Percentiles rank a stretch among this genome's conserved stretches.
phyloP scores from a whole-genome alignment of 345 rosid species.

The Fremontodendron californicum region DNA sequence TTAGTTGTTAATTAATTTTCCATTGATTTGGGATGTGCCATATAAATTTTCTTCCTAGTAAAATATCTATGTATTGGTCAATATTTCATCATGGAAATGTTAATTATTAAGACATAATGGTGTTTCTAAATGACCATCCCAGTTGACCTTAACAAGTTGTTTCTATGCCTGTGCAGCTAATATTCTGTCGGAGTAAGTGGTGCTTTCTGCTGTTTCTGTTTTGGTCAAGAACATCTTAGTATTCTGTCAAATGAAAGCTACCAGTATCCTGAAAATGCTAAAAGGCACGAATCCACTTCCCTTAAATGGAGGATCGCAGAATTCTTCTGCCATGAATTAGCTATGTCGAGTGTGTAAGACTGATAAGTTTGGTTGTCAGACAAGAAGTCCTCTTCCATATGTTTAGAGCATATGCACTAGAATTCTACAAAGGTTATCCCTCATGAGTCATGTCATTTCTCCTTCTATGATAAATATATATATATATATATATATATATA shows the following conservation, averaged over 20 bases:
- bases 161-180: constrained; percentile 18
- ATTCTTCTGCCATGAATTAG: not conserved
- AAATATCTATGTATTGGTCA: no score
- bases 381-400: constrained; percentile 12
- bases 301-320: not conserved
- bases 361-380: constrained; percentile 17
- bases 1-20: no score
- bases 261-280: not conserved
- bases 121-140: not conserved
- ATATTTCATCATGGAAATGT: no score
- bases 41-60: not conserved
- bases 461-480: not conserved
- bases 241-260: constrained; percentile 8
- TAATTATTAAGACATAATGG: not conserved
- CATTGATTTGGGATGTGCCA: no score
- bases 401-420: not conserved
- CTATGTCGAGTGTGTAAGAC: constrained; percentile 12
- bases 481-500: no score
- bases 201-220: not conserved
- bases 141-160: not conserved
- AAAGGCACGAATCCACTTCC: constrained; percentile 10
- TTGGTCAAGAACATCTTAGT: constrained; percentile 8
- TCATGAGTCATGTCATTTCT: not conserved
- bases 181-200: not conserved
- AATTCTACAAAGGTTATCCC: not conserved